phyloP scores from a whole-genome alignment of 352 stramenopile species.

The Phytophthora tentaculata region DNA sequence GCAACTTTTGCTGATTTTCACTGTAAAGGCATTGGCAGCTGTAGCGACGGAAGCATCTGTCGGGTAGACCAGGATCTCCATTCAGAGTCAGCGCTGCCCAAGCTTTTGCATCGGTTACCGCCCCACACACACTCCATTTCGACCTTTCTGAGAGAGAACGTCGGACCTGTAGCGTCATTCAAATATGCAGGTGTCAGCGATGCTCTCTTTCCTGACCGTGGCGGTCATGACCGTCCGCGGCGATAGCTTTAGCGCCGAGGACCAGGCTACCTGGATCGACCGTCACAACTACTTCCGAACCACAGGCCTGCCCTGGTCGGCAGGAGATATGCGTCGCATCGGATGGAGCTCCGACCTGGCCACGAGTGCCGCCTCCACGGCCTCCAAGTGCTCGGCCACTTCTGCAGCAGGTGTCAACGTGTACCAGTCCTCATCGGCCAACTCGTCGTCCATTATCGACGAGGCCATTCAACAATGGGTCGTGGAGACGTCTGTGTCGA shows the following conservation, averaged over 20 bases:
- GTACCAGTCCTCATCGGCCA: constrained; percentile 42
- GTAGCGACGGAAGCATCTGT: constrained; percentile 20
- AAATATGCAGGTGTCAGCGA: constrained; percentile 22
- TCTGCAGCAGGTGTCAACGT: constrained; percentile 53
- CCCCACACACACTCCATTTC: constrained; percentile 27
- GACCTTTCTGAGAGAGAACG: not conserved
- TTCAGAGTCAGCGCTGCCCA: constrained; percentile 24
- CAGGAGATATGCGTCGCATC: constrained; percentile 71
- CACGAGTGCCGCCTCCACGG: constrained; percentile 42
- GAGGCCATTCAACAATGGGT: constrained; percentile 67
- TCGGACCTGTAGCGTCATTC: constrained; percentile 2
- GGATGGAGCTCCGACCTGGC: constrained; percentile 62
- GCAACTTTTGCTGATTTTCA: not conserved
- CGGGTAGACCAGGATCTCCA: constrained; percentile 20
- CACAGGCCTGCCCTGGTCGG: constrained; percentile 67
- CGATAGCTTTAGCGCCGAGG: constrained; percentile 36
- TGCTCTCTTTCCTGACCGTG: constrained; percentile 17
- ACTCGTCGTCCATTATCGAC: constrained; percentile 48
- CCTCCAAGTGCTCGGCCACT: constrained; percentile 44
- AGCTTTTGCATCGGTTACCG: constrained; percentile 11
- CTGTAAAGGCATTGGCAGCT: constrained; percentile 21
- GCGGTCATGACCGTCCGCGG: constrained; percentile 7
- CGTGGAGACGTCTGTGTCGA: constrained; percentile 54
- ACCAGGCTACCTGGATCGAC: constrained; percentile 75
- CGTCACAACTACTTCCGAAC: constrained; percentile 84